Percentiles rank a stretch among this genome's conserved stretches.
phyloP scores from a whole-genome alignment of 345 rosid genomes.

The Lumnitzera racemosa region DNA sequence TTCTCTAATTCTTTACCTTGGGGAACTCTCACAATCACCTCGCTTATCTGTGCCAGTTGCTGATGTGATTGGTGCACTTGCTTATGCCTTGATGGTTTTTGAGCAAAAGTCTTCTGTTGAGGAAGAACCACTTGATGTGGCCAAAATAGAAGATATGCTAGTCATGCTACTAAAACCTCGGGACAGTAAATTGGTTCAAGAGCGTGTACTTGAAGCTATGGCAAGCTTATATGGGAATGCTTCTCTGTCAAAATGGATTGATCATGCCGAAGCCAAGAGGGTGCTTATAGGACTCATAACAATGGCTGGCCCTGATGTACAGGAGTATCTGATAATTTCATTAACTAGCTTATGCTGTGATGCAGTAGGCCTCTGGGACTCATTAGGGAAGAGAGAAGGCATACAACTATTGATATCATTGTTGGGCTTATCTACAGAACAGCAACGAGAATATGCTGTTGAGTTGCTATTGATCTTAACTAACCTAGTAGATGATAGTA shows the following conservation, averaged over 20 bases:
- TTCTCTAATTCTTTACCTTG: slow-evolving; percentile 54
- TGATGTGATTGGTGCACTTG: slow-evolving; percentile 79
- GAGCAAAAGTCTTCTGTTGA: slow-evolving; percentile 36
- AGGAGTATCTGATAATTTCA: slow-evolving; percentile 52
- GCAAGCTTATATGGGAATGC: slow-evolving; percentile 75
- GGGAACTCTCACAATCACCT: slow-evolving; percentile 57
- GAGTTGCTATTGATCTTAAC: slow-evolving; percentile 61
- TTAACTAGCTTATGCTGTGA: slow-evolving; percentile 51
- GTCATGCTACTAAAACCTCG: slow-evolving; percentile 59
- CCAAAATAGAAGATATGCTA: slow-evolving; percentile 49
- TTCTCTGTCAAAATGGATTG: slow-evolving; percentile 42
- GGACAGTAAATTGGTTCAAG: slow-evolving; percentile 59
- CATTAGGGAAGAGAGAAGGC: slow-evolving; percentile 78
- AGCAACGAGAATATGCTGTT: slow-evolving; percentile 82
- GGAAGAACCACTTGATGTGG: slow-evolving; percentile 51
- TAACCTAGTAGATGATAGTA: slow-evolving; percentile 80
- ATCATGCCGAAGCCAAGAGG: slow-evolving; percentile 73
- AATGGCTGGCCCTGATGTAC: slow-evolving; percentile 60
- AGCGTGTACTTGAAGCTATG: slow-evolving; percentile 86
- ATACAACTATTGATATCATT: slow-evolving; percentile 70
- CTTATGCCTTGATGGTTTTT: slow-evolving; percentile 68
- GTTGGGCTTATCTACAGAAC: slow-evolving; percentile 82
- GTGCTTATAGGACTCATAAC: slow-evolving; percentile 73
- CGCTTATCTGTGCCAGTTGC: slow-evolving; percentile 68
- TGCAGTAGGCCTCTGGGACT: slow-evolving; percentile 61